phyloP scores from a whole-genome alignment of 2,329 filamentous ascomycete species.

The Xylariaceae sp. region DNA sequence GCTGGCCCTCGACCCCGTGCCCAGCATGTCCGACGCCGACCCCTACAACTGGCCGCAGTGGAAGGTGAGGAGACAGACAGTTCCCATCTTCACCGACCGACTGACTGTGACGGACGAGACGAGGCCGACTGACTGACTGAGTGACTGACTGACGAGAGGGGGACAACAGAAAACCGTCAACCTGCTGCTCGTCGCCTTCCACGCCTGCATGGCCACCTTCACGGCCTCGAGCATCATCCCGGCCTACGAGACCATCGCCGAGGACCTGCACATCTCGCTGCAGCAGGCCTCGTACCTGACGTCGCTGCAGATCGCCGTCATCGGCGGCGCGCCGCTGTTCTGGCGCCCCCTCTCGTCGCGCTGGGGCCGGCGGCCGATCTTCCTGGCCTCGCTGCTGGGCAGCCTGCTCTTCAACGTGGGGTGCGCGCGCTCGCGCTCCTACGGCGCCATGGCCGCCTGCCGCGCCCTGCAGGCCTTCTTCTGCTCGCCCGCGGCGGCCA shows the following conservation, averaged over 20 bases:
- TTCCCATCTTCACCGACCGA: too few relatives aligned
- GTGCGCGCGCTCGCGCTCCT: conserved; percentile 7
- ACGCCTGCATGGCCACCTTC: conserved; percentile 9
- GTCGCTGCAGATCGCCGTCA: conserved; percentile 6
- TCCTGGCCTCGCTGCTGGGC: conserved; percentile 5
- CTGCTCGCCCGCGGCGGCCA: conserved; percentile 7
- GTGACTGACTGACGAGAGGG: too few relatives aligned
- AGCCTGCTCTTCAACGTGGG: conserved; percentile 7
- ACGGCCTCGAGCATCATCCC: conserved; percentile 6
- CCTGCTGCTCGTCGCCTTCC: conserved; percentile 7
- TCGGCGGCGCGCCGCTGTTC: conserved; percentile 7
- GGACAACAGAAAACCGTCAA: conserved; percentile 9
- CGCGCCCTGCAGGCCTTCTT: conserved; percentile 5
- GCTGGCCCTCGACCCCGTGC: conserved; percentile 6
- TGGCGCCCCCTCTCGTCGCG: conserved; percentile 7
- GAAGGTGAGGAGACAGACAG: too few relatives aligned
- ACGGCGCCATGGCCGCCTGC: conserved; percentile 4
- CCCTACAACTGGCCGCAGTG: conserved; percentile 7
- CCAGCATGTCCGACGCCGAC: conserved; percentile 7
- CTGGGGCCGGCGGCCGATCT: conserved; percentile 7
- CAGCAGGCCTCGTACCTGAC: conserved; percentile 8
- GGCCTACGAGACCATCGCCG: conserved; percentile 6
- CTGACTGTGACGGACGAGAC: too few relatives aligned
- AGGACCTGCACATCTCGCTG: conserved; percentile 5
- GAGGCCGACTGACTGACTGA: too few relatives aligned